Conservation (phyloP, 768 basidiomycete genomes). For the Cystobasidium tubakii region DNA sequence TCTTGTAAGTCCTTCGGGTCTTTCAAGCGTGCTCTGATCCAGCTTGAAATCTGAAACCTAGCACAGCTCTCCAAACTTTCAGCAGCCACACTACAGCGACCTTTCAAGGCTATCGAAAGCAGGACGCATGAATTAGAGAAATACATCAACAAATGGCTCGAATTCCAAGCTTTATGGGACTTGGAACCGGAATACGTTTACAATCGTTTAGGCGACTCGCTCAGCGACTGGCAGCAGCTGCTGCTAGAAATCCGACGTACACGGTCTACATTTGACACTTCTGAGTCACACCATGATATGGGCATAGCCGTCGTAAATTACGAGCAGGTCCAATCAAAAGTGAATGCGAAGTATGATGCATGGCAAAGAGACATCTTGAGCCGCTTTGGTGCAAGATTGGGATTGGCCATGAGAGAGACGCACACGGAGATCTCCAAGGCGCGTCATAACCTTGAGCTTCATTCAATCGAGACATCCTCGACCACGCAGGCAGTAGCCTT, state of each 20-base stretch:
- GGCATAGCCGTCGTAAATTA: conserved; percentile 93
- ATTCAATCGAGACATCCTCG: conserved; percentile 86
- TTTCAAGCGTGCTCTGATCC: not conserved
- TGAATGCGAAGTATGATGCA: conserved; percentile 96
- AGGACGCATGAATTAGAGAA: conserved; percentile 80
- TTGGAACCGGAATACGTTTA: conserved; percentile 95
- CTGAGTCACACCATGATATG: conserved; percentile 71
- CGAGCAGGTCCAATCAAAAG: conserved; percentile 92
- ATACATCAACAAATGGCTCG: conserved; percentile 96
- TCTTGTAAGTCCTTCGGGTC: conserved; percentile 56
- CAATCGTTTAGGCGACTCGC: conserved; percentile 85
- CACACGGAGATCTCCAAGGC: conserved; percentile 87
- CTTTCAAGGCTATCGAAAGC: conserved; percentile 76
- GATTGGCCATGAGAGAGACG: conserved; percentile 95
- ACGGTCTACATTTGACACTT: conserved; percentile 91
- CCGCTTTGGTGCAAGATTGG: conserved; percentile 85
- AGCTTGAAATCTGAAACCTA: not conserved
- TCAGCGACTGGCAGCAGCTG: conserved; percentile 86
- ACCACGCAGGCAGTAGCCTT: conserved; percentile 98
- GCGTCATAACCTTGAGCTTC: conserved; percentile 88
- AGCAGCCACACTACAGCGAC: conserved; percentile 67
- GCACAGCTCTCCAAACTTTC: conserved; percentile 66
- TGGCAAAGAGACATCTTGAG: conserved; percentile 95
- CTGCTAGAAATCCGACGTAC: conserved; percentile 95
- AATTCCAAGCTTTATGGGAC: conserved; percentile 98